Evolutionary conservation across 192 early-diverging fungal species (phyloP), one percentile per base, ranked within the genome.

Genomic region (Backusella sp.): DNA sequence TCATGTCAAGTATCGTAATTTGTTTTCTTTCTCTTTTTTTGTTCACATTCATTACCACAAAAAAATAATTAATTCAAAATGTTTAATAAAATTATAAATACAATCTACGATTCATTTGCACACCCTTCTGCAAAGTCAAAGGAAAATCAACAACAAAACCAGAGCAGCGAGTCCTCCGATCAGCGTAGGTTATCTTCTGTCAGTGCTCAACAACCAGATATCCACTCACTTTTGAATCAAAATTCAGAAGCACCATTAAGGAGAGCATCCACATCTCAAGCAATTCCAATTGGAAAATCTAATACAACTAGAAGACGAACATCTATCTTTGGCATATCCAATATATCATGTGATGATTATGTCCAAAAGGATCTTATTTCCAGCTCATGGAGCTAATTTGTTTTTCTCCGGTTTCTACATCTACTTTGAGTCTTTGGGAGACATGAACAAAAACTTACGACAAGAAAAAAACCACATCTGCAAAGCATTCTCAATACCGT

Each of bases 331-430:
- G 80, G 80, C 52, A 72, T 75, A 15, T 77, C 80, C 3, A 77
- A 19, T 23, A 68, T 77, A 30, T 59, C 73, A 19, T 52, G 56
- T 23, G 80, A 81, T 72, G 80, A 81, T 28, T 81, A 74, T 74
- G 68, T 81, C 3, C 80, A 77, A 71, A 81, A 81, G 30, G 80
- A 81, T 34, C 62, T 81, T 11, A 73, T 75, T 59, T 74, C 76
- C 4, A 75, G 73, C 23, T 81, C 80, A 15, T 81, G 80, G 80
- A 66, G 79, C 19, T 56, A 56, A 39, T 39, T 9, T n/a, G 32
- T n/a, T 19, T 56, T 56, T 56, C 9, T 26, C 53, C 21, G 19
- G 21, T 21, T 56, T 56, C 21, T 56, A 44, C 12, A 14, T 14
- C 12, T 44, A 44, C 15, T 17, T 17, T 17, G 3, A 44, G 15